Conservation (phyloP, 805 yeast genomes). For the Metschnikowia aberdeeniae region DNA sequence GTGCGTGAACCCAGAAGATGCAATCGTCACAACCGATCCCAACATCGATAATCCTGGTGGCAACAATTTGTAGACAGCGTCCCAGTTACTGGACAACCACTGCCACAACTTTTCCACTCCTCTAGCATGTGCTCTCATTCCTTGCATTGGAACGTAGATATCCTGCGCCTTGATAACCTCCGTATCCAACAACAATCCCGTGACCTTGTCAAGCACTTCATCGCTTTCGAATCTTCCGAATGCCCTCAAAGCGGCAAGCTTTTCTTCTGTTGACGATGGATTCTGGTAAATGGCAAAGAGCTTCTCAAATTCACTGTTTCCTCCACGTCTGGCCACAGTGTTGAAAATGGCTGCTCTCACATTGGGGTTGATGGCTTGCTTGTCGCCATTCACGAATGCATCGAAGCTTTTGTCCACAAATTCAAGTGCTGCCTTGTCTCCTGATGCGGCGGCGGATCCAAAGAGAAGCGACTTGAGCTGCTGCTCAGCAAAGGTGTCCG, state of each 20-base stretch:
- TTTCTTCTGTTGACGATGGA: slow-evolving; percentile 63
- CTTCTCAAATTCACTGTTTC: slow-evolving; percentile 56
- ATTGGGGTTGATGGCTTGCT: slow-evolving; percentile 68
- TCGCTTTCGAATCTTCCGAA: slow-evolving; percentile 60
- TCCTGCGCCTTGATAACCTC: slow-evolving; percentile 67
- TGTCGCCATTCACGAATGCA: slow-evolving; percentile 57
- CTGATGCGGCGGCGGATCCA: slow-evolving; percentile 53
- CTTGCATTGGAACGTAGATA: slow-evolving; percentile 71
- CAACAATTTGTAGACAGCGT: slow-evolving; percentile 53
- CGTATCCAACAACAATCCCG: slow-evolving; percentile 49
- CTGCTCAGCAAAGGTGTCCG: slow-evolving; percentile 57
- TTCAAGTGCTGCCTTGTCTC: slow-evolving; percentile 43
- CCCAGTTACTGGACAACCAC: slow-evolving; percentile 78
- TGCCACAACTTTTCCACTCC: slow-evolving; percentile 71
- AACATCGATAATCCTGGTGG: slow-evolving; percentile 83
- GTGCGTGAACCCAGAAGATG: slow-evolving; percentile 60
- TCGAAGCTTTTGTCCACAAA: slow-evolving; percentile 49
- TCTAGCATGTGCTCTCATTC: slow-evolving; percentile 55
- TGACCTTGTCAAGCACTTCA: slow-evolving; percentile 51
- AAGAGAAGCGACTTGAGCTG: slow-evolving; percentile 65
- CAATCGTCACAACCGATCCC: slow-evolving; percentile 63
- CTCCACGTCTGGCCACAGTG: slow-evolving; percentile 65
- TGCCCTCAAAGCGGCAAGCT: slow-evolving; percentile 61
- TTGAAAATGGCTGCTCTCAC: slow-evolving; percentile 62
- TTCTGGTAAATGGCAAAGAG: slow-evolving; percentile 56